phyloP scores from a whole-genome alignment of 768 basidiomycete genomes.

The Trametes punicea region DNA sequence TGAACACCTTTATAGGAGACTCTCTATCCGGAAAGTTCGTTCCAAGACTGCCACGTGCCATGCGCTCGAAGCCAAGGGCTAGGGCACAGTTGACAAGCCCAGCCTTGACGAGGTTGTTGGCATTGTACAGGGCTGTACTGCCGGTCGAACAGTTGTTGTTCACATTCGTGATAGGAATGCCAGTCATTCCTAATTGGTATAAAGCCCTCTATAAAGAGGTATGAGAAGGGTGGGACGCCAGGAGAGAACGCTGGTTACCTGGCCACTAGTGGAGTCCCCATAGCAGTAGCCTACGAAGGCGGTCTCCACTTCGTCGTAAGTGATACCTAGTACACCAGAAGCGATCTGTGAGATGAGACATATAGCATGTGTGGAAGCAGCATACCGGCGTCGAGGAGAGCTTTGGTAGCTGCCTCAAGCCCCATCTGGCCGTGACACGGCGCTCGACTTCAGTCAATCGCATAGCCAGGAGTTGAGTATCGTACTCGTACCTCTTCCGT shows the following conservation, averaged over 20 bases:
- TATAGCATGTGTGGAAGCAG: background rate
- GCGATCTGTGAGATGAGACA: background rate
- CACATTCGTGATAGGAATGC: slow-evolving; percentile 82
- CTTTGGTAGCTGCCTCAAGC: slow-evolving; percentile 83
- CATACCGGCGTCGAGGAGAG: slow-evolving; percentile 77
- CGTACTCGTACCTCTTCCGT: slow-evolving; percentile 64
- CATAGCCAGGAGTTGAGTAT: too few species aligned
- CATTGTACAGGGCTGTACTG: slow-evolving; percentile 72
- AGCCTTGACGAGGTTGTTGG: slow-evolving; percentile 65
- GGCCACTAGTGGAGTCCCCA: slow-evolving; percentile 76
- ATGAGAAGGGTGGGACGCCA: background rate
- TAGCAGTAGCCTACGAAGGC: slow-evolving; percentile 79
- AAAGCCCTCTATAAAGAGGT: slow-evolving; percentile 54
- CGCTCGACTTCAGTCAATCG: too few species aligned
- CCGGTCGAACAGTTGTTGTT: slow-evolving; percentile 89
- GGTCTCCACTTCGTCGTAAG: slow-evolving; percentile 69
- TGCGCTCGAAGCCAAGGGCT: slow-evolving; percentile 85
- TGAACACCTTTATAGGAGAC: slow-evolving; percentile 47
- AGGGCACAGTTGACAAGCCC: slow-evolving; percentile 72
- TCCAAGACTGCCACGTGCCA: slow-evolving; percentile 71
- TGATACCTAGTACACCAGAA: slow-evolving; percentile 54
- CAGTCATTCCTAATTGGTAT: slow-evolving; percentile 80
- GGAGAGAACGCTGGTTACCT: slow-evolving; percentile 39
- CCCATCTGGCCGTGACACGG: too few species aligned
- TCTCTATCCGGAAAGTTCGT: slow-evolving; percentile 56